Evolutionary conservation across 768 basidiomycete species (phyloP).

Genomic region (Mrakia frigida): DNA sequence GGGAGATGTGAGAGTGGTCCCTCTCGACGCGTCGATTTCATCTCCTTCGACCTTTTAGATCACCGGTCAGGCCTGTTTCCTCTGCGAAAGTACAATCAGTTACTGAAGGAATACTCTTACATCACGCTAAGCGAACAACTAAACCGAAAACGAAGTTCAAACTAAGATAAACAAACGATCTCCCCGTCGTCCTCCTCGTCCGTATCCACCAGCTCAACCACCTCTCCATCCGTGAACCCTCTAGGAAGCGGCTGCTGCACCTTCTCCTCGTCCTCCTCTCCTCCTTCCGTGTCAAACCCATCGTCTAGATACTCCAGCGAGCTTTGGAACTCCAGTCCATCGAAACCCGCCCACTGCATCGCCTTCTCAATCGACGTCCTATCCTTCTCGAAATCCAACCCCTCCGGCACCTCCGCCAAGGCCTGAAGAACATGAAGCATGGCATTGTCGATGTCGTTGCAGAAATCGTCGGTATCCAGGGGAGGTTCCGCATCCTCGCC

Average conservation of each 20-base stretch:
- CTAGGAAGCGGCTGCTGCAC: not conserved
- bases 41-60: too few species aligned
- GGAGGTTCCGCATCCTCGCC: not conserved
- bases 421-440: not conserved
- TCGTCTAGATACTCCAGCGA: not conserved
- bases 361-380: not conserved
- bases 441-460: not conserved
- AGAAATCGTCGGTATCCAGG: not conserved
- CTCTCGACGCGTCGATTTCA: too few species aligned
- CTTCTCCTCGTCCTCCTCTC: not conserved
- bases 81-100: too few species aligned
- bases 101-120: too few species aligned
- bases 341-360: not conserved
- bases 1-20: too few species aligned
- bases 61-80: too few species aligned
- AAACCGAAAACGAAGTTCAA: not conserved
- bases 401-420: not conserved
- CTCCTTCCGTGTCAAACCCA: not conserved
- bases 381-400: not conserved
- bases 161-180: not conserved
- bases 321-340: not conserved
- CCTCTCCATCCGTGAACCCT: not conserved
- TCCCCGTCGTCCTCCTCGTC: not conserved
- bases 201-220: not conserved
- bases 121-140: not conserved